phyloP scores from a whole-genome alignment of 1,284 basidiomycete genomes.

The Cystobasidiaceae sp. region DNA sequence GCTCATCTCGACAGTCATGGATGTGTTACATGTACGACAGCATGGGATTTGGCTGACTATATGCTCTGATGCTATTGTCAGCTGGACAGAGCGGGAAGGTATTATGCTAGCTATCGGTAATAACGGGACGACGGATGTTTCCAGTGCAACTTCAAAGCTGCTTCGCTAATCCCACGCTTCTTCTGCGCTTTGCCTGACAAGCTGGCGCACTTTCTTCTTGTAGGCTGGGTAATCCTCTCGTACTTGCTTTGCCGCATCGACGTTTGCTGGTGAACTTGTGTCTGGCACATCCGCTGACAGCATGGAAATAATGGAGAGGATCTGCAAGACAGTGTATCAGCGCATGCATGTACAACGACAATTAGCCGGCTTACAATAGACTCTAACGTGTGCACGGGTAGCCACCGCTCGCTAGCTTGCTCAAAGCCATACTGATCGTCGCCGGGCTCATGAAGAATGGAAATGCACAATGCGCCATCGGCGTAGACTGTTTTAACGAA shows the following conservation, averaged over 20 bases:
- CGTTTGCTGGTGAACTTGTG: slow-evolving; percentile 91
- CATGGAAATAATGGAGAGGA: slow-evolving; percentile 92
- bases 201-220: slow-evolving; percentile 84
- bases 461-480: slow-evolving; percentile 88
- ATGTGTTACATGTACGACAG: too few species aligned
- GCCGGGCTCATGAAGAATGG: slow-evolving; percentile 94
- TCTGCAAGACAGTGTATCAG: too few species aligned
- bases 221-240: slow-evolving; percentile 70
- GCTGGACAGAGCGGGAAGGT: too few species aligned
- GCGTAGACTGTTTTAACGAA: slow-evolving; percentile 86
- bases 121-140: neutral
- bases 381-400: slow-evolving; percentile 94
- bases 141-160: neutral
- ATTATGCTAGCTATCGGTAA: too few species aligned
- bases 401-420: slow-evolving; percentile 94
- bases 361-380: slow-evolving; percentile 73
- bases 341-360: neutral
- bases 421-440: slow-evolving; percentile 98
- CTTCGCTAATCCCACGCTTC: slow-evolving; percentile 55
- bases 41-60: too few species aligned
- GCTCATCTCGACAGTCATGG: too few species aligned
- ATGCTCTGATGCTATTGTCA: too few species aligned
- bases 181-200: slow-evolving; percentile 78
- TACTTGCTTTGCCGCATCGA: slow-evolving; percentile 90
- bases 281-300: slow-evolving; percentile 89